phyloP scores from a whole-genome alignment of 371 early-diverging fungal genomes.

The Sporodiniella umbellata region DNA sequence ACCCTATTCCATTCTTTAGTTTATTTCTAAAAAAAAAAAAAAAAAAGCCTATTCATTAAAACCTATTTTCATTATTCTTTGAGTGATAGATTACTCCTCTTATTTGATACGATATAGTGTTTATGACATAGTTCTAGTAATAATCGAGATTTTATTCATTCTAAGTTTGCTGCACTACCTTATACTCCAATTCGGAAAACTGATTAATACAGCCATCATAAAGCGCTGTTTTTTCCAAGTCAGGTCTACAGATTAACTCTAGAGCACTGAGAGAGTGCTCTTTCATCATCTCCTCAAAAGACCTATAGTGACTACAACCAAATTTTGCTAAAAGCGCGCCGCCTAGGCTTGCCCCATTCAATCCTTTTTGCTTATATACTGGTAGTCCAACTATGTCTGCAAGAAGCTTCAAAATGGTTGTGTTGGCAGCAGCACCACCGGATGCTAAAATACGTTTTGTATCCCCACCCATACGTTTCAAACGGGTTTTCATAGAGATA shows the following conservation, averaged over 20 bases:
- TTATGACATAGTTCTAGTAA: too few species aligned
- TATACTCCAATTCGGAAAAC: slow-evolving; percentile 13
- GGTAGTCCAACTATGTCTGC: slow-evolving; percentile 70
- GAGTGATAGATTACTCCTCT: too few species aligned
- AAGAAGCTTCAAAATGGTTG: slow-evolving; percentile 51
- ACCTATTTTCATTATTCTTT: too few species aligned
- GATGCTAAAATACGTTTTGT: slow-evolving; percentile 57
- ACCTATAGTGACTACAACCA: slow-evolving; percentile 10
- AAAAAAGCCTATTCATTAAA: too few species aligned
- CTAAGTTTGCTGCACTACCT: slow-evolving; percentile 8
- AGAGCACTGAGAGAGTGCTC: slow-evolving; percentile 18
- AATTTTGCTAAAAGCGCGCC: slow-evolving; percentile 46
- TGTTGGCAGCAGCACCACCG: slow-evolving; percentile 76
- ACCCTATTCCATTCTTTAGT: too few species aligned
- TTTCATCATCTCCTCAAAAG: slow-evolving; percentile 38
- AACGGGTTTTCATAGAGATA: slow-evolving; percentile 65
- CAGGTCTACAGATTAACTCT: slow-evolving; percentile 30
- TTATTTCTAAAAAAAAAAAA: too few species aligned
- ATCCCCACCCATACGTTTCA: slow-evolving; percentile 35
- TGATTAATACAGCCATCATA: slow-evolving; percentile 5
- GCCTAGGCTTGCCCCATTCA: slow-evolving; percentile 48
- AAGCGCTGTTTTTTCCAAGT: slow-evolving; percentile 11
- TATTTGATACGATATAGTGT: too few species aligned
- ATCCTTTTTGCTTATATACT: slow-evolving; percentile 52
- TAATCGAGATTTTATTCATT: too few species aligned